Base-by-base conservation (phyloP, 352 stramenopile genomes). In the Phytophthora sojae region DNA sequence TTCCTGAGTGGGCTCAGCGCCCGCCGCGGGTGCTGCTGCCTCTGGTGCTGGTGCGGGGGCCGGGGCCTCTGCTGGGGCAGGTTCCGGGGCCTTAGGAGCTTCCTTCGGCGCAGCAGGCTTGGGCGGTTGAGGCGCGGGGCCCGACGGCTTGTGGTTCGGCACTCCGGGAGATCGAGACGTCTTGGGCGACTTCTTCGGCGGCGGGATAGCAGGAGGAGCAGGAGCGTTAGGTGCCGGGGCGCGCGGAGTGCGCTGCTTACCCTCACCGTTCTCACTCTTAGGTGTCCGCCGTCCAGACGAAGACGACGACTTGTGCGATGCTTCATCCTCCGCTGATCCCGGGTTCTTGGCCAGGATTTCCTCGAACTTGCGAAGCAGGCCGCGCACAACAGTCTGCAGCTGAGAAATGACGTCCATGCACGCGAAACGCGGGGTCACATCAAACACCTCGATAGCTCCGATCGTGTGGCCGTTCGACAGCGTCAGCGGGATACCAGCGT, bases 401-500 rank as follows among this genome's bases (percentile, higher is more conserved):
- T 95, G 89, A 7, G 74, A 80, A 53, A 93, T 78, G 32, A 95
- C 82, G 51, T 94, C 83, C 68, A 88, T 83, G 55, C 89, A 96
- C 4, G 72, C 85, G 51, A 84, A 88, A 2, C 88, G 86, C 14
- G 79, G 74, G 11, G 63, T 76, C 29, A 63, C 61, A 60, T 95
- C 86, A 54, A 90, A 93, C 12, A 96, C 87, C 64, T 96, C 89
- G 57, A 96, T 83, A 3, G 80, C 81, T 42, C 89, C 89, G 21
- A 96, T 79, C 21, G 90, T 92, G 66, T 92, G 82, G 49, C 88
- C 88, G 26, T 89, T 93, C n/a, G 82, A 83, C 9, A 96, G 82
- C 55, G 89, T 89, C 7, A 97, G 66, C 23, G 91, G 91, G 35
- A 95, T 95, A 30, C 89, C 92, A 1, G 89, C 90, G 70, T 97